phyloP scores from a whole-genome alignment of 2,329 filamentous ascomycete species.

The Daldinia sp. region DNA sequence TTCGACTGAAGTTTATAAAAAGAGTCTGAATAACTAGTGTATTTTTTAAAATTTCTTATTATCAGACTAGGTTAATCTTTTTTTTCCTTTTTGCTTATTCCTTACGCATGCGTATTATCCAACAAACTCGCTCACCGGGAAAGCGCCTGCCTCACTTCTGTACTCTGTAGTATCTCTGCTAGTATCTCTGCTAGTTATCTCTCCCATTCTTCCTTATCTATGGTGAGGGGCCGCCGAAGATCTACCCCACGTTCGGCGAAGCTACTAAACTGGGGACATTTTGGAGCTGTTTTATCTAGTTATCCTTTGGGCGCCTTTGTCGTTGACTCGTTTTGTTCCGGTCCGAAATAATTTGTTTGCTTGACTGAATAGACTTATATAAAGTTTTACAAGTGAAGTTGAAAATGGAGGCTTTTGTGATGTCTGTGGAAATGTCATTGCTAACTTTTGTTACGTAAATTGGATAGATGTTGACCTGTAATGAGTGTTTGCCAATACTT shows the following conservation, averaged over 20 bases:
- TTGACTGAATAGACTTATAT: neutral
- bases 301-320: neutral
- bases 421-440: neutral
- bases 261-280: neutral
- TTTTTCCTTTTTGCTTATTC: neutral
- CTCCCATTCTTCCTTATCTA: conserved; percentile 22
- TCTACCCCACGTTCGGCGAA: neutral
- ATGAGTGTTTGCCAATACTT: neutral
- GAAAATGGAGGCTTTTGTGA: neutral
- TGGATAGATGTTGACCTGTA: neutral
- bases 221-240: conserved; percentile 29
- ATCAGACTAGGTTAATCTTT: too few relatives aligned
- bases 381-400: neutral
- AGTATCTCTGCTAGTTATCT: neutral
- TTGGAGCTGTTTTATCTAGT: neutral
- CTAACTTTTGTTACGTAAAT: conserved; percentile 6
- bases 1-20: neutral
- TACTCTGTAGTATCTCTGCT: neutral
- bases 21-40: neutral
- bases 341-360: neutral
- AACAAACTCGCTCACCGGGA: conserved; percentile 18
- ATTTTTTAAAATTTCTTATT: neutral
- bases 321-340: neutral
- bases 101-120: neutral
- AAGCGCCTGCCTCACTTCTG: too few relatives aligned